A percentile compares a stretch with the other conserved stretches of the same genome.
phyloP scores from a whole-genome alignment of 2,329 filamentous ascomycete genomes.

The Metarhizium sp. region DNA sequence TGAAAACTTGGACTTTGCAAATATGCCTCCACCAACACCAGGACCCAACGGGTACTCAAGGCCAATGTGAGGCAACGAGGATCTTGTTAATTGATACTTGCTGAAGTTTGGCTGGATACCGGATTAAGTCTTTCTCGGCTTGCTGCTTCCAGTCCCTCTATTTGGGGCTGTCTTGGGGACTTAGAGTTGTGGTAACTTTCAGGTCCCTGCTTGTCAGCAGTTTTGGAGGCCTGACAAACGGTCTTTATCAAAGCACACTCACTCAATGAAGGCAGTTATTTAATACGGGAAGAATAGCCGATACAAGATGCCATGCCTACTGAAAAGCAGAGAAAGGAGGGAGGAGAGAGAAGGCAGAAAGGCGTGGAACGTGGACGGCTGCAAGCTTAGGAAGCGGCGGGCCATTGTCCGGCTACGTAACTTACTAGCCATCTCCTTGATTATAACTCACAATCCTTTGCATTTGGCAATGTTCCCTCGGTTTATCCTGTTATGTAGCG shows the following conservation, averaged over 20 bases:
- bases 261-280: no score
- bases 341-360: not conserved
- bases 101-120: not conserved
- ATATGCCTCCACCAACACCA: not conserved
- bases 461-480: not conserved
- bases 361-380: no score
- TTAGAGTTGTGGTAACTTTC: no score
- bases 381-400: not conserved
- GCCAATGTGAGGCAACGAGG: not conserved
- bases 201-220: no score
- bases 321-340: not conserved
- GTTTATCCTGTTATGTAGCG: not conserved
- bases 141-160: no score
- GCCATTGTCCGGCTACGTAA: not conserved
- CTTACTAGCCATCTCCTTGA: not conserved
- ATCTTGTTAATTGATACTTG: not conserved
- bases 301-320: not conserved
- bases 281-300: not conserved
- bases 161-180: no score
- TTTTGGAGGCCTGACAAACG: no score
- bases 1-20: slow-evolving; percentile 10
- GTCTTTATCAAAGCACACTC: no score
- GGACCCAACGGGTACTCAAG: not conserved
- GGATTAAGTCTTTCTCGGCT: not conserved
- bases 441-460: not conserved